A percentile compares a stretch with the other conserved stretches of the same genome.
phyloP scores from a whole-genome alignment of 192 early-diverging fungal species.

The Coemansia asiatica region DNA sequence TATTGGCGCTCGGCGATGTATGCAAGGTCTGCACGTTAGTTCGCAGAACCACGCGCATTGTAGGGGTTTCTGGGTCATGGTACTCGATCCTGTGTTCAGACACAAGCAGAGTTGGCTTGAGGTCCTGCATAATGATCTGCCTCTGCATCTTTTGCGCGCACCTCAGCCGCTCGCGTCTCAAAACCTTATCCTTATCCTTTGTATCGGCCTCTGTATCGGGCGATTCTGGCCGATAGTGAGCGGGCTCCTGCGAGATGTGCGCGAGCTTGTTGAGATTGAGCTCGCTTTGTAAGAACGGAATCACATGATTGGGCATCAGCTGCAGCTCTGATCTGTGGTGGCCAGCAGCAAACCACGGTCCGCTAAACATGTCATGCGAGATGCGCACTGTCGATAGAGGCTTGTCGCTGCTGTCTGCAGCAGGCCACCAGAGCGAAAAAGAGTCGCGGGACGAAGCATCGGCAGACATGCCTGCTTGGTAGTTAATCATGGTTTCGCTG shows the following conservation, averaged over 20 bases:
- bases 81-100: constrained; percentile 42
- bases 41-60: constrained; percentile 30
- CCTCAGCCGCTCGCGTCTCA: constrained; percentile 26
- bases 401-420: constrained; percentile 3
- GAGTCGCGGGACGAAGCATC: constrained; percentile 23
- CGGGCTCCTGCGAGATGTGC: neutral
- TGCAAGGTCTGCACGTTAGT: constrained; percentile 16
- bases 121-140: constrained; percentile 38
- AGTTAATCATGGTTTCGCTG: constrained; percentile 10
- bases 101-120: constrained; percentile 25
- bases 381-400: constrained; percentile 2
- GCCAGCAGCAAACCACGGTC: constrained; percentile 46
- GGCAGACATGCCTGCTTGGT: constrained; percentile 26
- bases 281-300: constrained; percentile 48
- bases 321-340: constrained; percentile 8
- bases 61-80: constrained; percentile 15
- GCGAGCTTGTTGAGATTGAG: constrained; percentile 43
- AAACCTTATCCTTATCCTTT: constrained; percentile 4
- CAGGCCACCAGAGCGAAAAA: constrained; percentile 35
- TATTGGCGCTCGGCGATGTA: constrained; percentile 9
- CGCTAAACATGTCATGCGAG: constrained; percentile 18
- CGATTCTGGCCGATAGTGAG: neutral
- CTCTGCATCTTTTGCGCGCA: constrained; percentile 43
- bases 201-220: constrained; percentile 14
- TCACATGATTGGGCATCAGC: constrained; percentile 22